phyloP scores from a whole-genome alignment of 2,329 filamentous ascomycete species.

The Fusarium musae region DNA sequence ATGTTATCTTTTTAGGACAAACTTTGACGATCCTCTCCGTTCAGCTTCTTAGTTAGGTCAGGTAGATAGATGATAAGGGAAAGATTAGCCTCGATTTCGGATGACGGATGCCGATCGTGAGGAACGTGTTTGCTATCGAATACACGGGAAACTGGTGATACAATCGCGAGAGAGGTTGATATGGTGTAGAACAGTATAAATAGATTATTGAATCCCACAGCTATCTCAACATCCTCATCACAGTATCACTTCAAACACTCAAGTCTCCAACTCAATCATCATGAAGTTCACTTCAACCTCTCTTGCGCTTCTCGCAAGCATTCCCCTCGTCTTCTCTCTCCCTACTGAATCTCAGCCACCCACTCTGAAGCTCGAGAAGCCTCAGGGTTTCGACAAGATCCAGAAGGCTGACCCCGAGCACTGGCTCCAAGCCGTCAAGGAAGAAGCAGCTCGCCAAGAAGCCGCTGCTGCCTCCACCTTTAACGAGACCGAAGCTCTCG shows the following conservation, averaged over 20 bases:
- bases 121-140: neutral
- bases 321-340: neutral
- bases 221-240: neutral
- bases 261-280: neutral
- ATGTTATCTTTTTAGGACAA: neutral
- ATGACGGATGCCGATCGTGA: neutral
- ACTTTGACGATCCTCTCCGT: neutral
- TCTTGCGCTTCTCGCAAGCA: neutral
- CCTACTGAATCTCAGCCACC: neutral
- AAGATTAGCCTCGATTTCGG: neutral
- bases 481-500: neutral
- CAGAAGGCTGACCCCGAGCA: neutral
- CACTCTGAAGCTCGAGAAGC: neutral
- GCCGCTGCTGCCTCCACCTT: neutral
- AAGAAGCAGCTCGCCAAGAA: slow-evolving; percentile 5
- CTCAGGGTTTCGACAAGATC: neutral
- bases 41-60: neutral
- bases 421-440: neutral
- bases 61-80: neutral
- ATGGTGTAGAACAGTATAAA: neutral
- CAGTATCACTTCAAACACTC: no score
- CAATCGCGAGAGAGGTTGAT: neutral
- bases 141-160: neutral
- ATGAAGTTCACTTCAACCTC: neutral
- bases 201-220: neutral